A percentile compares a stretch with the other conserved stretches of the same genome.
These are phyloP conservation scores for Golubevia pallescens DNA, from an alignment of 1,284 basidiomycete genomes.

Conservation along the genomic window DNA sequence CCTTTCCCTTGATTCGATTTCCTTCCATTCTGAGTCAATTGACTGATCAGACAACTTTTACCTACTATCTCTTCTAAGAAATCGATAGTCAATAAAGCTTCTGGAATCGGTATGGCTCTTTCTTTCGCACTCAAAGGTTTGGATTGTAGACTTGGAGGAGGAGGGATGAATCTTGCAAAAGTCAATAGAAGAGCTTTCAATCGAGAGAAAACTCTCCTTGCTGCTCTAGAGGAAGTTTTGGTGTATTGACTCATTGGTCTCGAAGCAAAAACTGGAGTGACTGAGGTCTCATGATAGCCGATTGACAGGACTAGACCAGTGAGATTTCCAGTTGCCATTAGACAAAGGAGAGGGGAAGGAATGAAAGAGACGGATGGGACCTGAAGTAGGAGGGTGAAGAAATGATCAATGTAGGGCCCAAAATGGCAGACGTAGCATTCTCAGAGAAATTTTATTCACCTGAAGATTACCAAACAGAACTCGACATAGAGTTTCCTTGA, in stretches of 20 bases:
- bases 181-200: slow-evolving; percentile 25
- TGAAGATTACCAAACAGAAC: slow-evolving; percentile 89
- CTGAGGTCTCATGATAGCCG: slow-evolving; percentile 86
- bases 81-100: slow-evolving; percentile 24
- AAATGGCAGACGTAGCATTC: too few species aligned
- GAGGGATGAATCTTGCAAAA: slow-evolving; percentile 26
- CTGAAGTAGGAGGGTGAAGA: too few species aligned
- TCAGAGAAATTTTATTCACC: slow-evolving; percentile 66
- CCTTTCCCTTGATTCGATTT: not conserved
- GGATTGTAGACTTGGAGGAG: slow-evolving; percentile 20
- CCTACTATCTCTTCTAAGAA: slow-evolving; percentile 42
- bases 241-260: slow-evolving; percentile 8
- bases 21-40: slow-evolving; percentile 1
- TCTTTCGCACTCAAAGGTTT: not conserved
- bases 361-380: slow-evolving; percentile 91
- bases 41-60: slow-evolving; percentile 38
- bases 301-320: slow-evolving; percentile 91
- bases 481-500: slow-evolving; percentile 85
- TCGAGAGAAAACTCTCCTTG: slow-evolving; percentile 17
- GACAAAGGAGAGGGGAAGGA: slow-evolving; percentile 80
- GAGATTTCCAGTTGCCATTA: slow-evolving; percentile 83
- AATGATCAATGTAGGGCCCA: too few species aligned
- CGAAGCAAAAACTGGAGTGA: slow-evolving; percentile 77
- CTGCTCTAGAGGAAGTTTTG: slow-evolving; percentile 28
- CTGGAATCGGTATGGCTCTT: slow-evolving; percentile 10